Conservation (phyloP, 345 rosid species). For the Eucalyptus tenuipes region DNA sequence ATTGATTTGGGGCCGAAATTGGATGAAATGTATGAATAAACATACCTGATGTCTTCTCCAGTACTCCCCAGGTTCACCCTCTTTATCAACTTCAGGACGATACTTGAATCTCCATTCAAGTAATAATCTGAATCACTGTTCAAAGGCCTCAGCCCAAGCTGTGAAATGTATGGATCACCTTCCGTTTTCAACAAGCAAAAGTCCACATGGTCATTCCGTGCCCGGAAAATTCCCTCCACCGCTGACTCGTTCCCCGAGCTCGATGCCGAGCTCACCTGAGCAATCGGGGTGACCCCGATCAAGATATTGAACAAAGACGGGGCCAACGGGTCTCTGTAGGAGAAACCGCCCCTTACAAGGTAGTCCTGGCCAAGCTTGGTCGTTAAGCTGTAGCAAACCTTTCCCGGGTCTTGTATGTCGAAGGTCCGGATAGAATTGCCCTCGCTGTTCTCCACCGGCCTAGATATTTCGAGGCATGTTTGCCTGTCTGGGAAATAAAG, state of each 20-base stretch:
- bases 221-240: conserved; percentile 40
- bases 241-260: not conserved
- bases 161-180: conserved; percentile 37
- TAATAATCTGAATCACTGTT: conserved; percentile 14
- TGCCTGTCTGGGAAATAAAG: conserved; percentile 15
- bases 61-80: conserved; percentile 27
- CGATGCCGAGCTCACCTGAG: conserved; percentile 10
- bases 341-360: conserved; percentile 34
- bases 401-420: conserved; percentile 2
- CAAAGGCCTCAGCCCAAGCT: conserved; percentile 41
- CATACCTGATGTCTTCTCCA: conserved; percentile 26
- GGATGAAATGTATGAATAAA: not conserved
- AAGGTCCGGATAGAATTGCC: conserved; percentile 21
- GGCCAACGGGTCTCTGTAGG: not conserved
- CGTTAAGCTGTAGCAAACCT: conserved; percentile 36
- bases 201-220: conserved; percentile 9
- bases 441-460: not conserved
- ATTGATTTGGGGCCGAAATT: not conserved
- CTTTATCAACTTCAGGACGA: conserved; percentile 26
- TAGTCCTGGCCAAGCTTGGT: conserved; percentile 20
- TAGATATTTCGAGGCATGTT: conserved; percentile 6
- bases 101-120: conserved; percentile 5
- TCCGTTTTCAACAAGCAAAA: conserved; percentile 26
- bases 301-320: conserved; percentile 7
- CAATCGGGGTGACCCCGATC: conserved; percentile 25